Percentiles rank a stretch among this genome's conserved stretches.
phyloP scores from a whole-genome alignment of 148 eudicot genomes.

The Fagopyrum tataricum region DNA sequence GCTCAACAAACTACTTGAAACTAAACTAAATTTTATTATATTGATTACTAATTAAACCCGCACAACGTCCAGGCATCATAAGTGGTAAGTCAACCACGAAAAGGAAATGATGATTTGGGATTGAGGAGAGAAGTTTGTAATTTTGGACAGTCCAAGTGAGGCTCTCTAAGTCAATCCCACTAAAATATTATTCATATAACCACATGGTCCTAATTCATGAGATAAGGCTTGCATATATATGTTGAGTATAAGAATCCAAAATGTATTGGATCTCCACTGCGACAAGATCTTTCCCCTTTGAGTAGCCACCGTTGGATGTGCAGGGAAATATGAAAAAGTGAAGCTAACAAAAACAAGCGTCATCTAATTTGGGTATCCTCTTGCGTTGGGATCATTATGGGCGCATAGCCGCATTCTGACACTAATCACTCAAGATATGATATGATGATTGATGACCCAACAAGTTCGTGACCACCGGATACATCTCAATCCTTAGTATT shows the following conservation, averaged over 20 bases:
- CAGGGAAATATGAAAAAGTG: background rate
- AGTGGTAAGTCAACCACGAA: background rate
- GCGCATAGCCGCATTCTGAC: background rate
- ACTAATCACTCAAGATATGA: background rate
- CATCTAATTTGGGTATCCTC: background rate
- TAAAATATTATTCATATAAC: no score
- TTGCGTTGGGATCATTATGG: background rate
- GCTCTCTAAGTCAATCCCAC: background rate
- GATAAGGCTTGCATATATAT: no score
- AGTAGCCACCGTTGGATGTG: conserved; percentile 1
- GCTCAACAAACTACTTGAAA: background rate
- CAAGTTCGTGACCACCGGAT: no score
- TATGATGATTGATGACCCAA: no score
- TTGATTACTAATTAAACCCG: background rate
- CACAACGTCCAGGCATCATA: background rate
- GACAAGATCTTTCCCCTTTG: background rate
- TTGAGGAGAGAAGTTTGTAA: background rate
- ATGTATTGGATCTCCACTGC: background rate
- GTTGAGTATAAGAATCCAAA: background rate
- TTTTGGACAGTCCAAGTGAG: background rate
- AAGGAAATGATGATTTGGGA: background rate
- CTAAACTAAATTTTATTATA: background rate
- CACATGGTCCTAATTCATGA: no score
- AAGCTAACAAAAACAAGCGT: background rate
- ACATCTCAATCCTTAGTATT: no score